These are phyloP conservation scores for Solanum dulcamara DNA, from an alignment of 257 asterid species.

Conservation along the genomic window DNA sequence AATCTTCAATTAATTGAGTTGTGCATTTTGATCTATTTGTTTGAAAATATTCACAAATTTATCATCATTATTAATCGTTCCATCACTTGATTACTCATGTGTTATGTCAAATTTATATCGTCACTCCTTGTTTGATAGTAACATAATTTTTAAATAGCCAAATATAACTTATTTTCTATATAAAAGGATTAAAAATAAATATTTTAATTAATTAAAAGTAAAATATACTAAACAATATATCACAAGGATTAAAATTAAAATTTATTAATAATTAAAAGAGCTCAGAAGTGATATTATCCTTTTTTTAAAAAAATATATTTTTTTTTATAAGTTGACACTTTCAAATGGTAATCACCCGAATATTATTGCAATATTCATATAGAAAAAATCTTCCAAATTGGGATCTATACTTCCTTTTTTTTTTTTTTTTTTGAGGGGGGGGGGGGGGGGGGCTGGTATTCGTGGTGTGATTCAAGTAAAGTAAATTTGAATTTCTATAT, in stretches of 20 bases:
- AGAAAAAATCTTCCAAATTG: not conserved
- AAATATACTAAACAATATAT: not conserved
- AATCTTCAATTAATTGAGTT: not conserved
- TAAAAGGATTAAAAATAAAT: not conserved
- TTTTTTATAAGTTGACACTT: not conserved
- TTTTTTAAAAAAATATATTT: not conserved
- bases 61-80: no score
- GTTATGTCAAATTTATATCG: no score
- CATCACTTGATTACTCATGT: not conserved
- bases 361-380: not conserved
- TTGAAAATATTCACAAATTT: not conserved
- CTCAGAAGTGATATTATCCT: not conserved
- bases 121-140: not conserved
- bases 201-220: not conserved
- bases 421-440: no score
- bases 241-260: not conserved
- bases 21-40: not conserved
- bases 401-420: not conserved
- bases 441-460: accelerated
- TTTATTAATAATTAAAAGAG: not conserved
- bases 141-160: not conserved
- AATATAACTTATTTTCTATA: not conserved
- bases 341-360: not conserved
- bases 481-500: not conserved
- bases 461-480: accelerated